A percentile compares a stretch with the other conserved stretches of the same genome.
These are phyloP conservation scores for Aristolochia fimbriata DNA, from an alignment of 164 flowering plant species.

Conservation along the genomic window DNA sequence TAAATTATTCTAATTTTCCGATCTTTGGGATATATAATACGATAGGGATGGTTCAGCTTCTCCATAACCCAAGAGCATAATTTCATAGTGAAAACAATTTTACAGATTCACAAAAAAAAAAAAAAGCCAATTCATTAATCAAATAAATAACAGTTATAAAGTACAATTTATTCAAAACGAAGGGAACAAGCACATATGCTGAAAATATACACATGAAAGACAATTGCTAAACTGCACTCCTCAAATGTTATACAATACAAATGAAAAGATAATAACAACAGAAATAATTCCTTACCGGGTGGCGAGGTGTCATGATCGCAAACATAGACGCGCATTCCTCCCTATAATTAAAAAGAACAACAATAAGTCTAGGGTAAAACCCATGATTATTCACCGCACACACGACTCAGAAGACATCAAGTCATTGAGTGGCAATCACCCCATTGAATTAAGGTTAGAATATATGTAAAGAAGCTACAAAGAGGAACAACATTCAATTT, in stretches of 20 bases:
- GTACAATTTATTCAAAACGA: not conserved
- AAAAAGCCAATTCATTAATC: not conserved
- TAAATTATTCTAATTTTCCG: too few relatives aligned
- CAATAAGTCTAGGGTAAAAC: not conserved
- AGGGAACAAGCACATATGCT: too few relatives aligned
- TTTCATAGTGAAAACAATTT: too few relatives aligned
- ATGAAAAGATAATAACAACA: not conserved
- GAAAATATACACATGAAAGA: not conserved
- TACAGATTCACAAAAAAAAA: not conserved
- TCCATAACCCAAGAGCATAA: too few relatives aligned
- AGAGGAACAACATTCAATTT: too few relatives aligned
- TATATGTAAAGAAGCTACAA: too few relatives aligned
- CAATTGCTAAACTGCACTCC: not conserved
- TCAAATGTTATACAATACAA: not conserved
- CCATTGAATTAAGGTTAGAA: too few relatives aligned
- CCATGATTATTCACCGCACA: not conserved
- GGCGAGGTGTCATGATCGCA: slow-evolving; percentile 25
- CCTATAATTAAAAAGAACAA: slow-evolving; percentile 11
- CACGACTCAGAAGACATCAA: not conserved
- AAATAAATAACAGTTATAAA: not conserved
- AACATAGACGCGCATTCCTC: slow-evolving; percentile 21
- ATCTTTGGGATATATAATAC: too few relatives aligned
- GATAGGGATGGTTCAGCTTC: too few relatives aligned
- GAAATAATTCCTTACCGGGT: slow-evolving; percentile 9
- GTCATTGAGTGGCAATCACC: too few relatives aligned